These are phyloP conservation scores for Aspergillus costaricaensis DNA, from an alignment of 2,329 filamentous ascomycete species.

Conservation along the genomic window DNA sequence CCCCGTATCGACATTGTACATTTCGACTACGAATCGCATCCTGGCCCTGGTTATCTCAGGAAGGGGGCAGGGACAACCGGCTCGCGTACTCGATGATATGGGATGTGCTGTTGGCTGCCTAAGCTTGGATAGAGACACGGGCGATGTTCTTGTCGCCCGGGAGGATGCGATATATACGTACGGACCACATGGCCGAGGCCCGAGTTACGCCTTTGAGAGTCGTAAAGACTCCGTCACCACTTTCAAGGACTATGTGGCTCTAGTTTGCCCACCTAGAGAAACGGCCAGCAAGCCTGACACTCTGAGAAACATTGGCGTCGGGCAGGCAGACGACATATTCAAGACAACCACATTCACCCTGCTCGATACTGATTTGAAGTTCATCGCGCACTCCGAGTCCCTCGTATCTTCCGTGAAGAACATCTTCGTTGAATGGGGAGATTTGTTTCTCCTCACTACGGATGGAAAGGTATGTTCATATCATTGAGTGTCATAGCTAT, in stretches of 20 bases:
- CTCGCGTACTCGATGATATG: slow-evolving; percentile 82
- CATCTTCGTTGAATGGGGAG: slow-evolving; percentile 85
- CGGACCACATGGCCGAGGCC: slow-evolving; percentile 77
- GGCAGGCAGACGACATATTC: slow-evolving; percentile 74
- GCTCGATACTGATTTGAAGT: slow-evolving; percentile 86
- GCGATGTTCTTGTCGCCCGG: slow-evolving; percentile 85
- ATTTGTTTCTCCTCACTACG: slow-evolving; percentile 84
- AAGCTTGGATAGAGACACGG: slow-evolving; percentile 76
- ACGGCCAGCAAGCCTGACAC: slow-evolving; percentile 59
- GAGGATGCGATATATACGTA: slow-evolving; percentile 98
- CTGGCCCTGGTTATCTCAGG: slow-evolving; percentile 84
- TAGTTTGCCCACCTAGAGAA: slow-evolving; percentile 76
- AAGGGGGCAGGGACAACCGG: slow-evolving; percentile 83
- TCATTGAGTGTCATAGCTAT: background rate
- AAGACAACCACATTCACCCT: slow-evolving; percentile 86
- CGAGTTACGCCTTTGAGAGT: slow-evolving; percentile 87
- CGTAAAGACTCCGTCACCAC: slow-evolving; percentile 79
- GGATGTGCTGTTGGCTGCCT: slow-evolving; percentile 96
- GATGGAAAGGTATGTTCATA: slow-evolving; percentile 75
- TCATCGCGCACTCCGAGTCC: slow-evolving; percentile 86
- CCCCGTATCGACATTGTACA: slow-evolving; percentile 75
- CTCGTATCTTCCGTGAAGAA: slow-evolving; percentile 77
- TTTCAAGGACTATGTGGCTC: slow-evolving; percentile 81
- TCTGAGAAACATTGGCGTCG: slow-evolving; percentile 72
- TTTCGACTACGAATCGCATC: slow-evolving; percentile 86